These are phyloP conservation scores for Poa pratensis DNA, from an alignment of 176 grass and related monocot genomes.

Conservation along the genomic window DNA sequence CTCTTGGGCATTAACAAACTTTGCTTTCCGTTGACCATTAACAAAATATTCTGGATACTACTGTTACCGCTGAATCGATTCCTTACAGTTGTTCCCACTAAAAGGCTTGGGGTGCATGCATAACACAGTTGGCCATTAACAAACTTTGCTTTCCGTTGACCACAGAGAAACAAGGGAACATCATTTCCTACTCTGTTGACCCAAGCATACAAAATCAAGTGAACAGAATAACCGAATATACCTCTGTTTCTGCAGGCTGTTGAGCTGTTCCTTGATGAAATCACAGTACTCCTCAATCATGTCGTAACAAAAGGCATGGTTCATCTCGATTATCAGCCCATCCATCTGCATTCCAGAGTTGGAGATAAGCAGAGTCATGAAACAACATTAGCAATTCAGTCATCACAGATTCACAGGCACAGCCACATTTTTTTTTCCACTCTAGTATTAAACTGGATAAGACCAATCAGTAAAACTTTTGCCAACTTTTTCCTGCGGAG, in stretches of 20 bases:
- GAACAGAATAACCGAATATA: slow-evolving; percentile 19
- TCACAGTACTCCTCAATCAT: slow-evolving; percentile 78
- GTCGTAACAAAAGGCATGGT: slow-evolving; percentile 71
- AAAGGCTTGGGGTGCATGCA: not conserved
- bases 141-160: slow-evolving; percentile 19
- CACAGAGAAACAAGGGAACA: slow-evolving; percentile 3
- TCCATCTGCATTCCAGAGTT: slow-evolving; percentile 59
- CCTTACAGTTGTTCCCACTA: not conserved
- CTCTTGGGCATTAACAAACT: not conserved
- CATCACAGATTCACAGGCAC: not conserved
- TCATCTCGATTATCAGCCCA: slow-evolving; percentile 70
- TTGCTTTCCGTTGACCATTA: slow-evolving; percentile 8
- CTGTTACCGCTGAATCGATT: not conserved
- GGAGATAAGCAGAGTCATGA: not conserved
- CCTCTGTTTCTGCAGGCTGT: slow-evolving; percentile 70
- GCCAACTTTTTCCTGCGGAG: not conserved
- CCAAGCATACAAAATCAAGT: not conserved
- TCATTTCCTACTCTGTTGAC: not conserved
- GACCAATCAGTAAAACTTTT: not conserved
- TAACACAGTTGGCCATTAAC: not conserved
- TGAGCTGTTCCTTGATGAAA: slow-evolving; percentile 68
- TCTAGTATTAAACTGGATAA: slow-evolving; percentile 9
- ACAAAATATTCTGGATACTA: not conserved
- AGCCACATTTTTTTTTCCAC: not conserved
- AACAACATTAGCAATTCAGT: not conserved